A percentile compares a stretch with the other conserved stretches of the same genome.
These are phyloP conservation scores for Pestalotiopsis sp. DNA, from an alignment of 2,329 filamentous ascomycete species.

Conservation along the genomic window DNA sequence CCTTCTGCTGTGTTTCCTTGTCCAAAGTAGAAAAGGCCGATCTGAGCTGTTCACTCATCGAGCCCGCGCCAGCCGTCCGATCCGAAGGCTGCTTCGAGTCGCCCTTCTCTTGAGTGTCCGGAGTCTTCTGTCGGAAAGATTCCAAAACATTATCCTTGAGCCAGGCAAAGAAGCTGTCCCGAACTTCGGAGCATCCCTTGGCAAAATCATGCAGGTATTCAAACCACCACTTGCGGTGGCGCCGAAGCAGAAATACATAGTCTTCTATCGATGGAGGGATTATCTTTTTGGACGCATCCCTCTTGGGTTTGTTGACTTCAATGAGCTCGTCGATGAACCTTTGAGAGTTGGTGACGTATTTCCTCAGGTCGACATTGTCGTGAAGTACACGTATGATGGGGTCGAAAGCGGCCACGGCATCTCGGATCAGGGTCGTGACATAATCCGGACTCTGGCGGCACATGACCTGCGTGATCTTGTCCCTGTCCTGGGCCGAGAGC, in stretches of 20 bases:
- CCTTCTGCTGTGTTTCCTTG: constrained; percentile 40
- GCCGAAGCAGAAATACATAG: constrained; percentile 67
- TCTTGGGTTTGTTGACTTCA: constrained; percentile 53
- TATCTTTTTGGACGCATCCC: constrained; percentile 30
- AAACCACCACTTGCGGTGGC: constrained; percentile 66
- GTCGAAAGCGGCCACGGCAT: constrained; percentile 69
- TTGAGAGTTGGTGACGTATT: constrained; percentile 68
- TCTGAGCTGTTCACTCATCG: constrained; percentile 43
- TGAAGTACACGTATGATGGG: constrained; percentile 75
- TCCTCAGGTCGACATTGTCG: constrained; percentile 70
- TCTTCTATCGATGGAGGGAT: constrained; percentile 68
- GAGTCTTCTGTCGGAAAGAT: constrained; percentile 44
- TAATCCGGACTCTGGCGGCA: constrained; percentile 73
- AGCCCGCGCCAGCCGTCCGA: constrained; percentile 24
- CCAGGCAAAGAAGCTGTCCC: constrained; percentile 63
- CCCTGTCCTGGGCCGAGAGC: constrained; percentile 74
- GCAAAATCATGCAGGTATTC: constrained; percentile 72
- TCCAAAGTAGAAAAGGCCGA: constrained; percentile 50
- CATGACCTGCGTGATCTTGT: constrained; percentile 66
- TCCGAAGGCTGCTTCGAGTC: neutral
- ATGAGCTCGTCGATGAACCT: constrained; percentile 74
- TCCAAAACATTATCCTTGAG: constrained; percentile 57
- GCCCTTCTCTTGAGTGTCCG: too few relatives aligned
- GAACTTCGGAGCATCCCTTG: constrained; percentile 68
- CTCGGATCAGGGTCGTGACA: constrained; percentile 69